Evolutionary conservation across 163 green algal genomes (phyloP).

Genomic region (Chlamydomonas reinhardtii): DNA sequence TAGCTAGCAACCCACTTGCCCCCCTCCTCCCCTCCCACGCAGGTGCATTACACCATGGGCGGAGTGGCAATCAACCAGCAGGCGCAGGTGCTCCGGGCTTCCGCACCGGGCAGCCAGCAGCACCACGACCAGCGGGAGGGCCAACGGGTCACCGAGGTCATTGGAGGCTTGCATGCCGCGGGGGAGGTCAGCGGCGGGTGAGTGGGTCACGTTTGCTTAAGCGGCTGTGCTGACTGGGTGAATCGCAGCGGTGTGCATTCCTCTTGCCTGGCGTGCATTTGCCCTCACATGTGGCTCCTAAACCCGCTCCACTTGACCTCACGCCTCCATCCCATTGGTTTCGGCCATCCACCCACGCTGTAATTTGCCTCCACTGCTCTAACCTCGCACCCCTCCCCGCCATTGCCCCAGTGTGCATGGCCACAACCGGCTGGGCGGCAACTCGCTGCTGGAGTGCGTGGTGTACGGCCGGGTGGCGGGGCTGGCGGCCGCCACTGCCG

Average conservation of each 20-base stretch:
- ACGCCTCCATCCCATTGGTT: no score
- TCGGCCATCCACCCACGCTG: no score
- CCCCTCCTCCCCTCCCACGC: no score
- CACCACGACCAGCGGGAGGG: no score
- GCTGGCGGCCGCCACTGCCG: constrained; percentile 41
- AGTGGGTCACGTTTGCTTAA: background rate
- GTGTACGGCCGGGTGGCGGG: constrained; percentile 89
- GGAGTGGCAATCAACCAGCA: constrained; percentile 81
- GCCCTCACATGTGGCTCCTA: no score
- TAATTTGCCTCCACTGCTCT: no score
- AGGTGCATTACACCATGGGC: constrained; percentile 94
- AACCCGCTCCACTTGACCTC: no score
- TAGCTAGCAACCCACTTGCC: no score
- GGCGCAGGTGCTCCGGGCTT: constrained; percentile 52
- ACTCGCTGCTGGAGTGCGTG: constrained; percentile 89
- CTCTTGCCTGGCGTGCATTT: no score
- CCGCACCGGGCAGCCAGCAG: constrained; percentile 19
- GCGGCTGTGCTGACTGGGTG: no score
- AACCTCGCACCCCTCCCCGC: no score
- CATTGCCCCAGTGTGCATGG: constrained; percentile 81
- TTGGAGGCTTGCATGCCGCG: constrained; percentile 85
- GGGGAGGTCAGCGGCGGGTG: constrained; percentile 89
- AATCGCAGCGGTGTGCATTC: no score
- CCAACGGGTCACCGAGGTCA: constrained; percentile 33
- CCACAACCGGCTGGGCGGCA: constrained; percentile 89